Evolutionary conservation across 2,329 filamentous ascomycete genomes (phyloP).

Genomic region (Apiospora koreana): DNA sequence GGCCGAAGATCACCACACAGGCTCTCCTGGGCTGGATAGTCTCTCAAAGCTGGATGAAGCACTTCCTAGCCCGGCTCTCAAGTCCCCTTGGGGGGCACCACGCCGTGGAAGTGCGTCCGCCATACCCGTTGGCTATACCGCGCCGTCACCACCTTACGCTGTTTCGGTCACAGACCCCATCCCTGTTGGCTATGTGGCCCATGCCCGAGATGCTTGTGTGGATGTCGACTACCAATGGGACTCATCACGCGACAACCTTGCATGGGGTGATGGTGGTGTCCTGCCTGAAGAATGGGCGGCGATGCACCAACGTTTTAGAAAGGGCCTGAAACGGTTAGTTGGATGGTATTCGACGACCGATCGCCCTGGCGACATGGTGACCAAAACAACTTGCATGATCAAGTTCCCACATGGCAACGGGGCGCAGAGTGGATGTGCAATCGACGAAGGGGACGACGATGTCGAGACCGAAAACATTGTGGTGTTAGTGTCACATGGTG

Average conservation of each 20-base stretch:
- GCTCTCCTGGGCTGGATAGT: neutral
- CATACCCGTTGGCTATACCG: conserved; percentile 57
- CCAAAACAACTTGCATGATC: conserved; percentile 34
- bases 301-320: conserved; percentile 90
- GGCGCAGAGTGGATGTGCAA: conserved; percentile 35
- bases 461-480: conserved; percentile 76
- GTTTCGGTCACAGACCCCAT: conserved; percentile 80
- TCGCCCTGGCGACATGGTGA: conserved; percentile 52
- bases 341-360: conserved; percentile 74
- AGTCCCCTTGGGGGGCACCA: conserved; percentile 7
- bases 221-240: conserved; percentile 96
- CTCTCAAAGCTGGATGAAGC: conserved; percentile 11
- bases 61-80: neutral
- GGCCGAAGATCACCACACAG: neutral
- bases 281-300: conserved; percentile 93
- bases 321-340: conserved; percentile 75
- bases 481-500: conserved; percentile 89
- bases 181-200: conserved; percentile 83
- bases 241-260: conserved; percentile 74
- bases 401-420: conserved; percentile 15
- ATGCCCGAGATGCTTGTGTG: conserved; percentile 84
- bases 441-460: conserved; percentile 38
- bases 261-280: conserved; percentile 86
- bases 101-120: conserved; percentile 14
- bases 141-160: conserved; percentile 81